These are phyloP conservation scores for Cyclocybe cylindracea DNA, from an alignment of 768 basidiomycete genomes.

Conservation along the genomic window DNA sequence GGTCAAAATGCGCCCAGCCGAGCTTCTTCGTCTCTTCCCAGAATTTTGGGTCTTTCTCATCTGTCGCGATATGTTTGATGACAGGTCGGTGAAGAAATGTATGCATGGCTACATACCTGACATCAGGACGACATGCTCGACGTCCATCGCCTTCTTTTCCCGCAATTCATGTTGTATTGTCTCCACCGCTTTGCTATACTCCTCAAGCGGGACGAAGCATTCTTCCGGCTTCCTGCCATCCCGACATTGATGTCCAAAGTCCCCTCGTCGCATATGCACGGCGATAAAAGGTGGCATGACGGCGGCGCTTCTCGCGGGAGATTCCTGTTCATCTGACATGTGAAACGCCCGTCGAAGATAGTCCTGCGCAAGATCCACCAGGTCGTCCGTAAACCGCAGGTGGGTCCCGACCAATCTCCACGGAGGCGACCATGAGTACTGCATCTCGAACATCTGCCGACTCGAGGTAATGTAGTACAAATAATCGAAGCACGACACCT, in stretches of 20 bases:
- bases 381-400: constrained; percentile 32
- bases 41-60: constrained; percentile 31
- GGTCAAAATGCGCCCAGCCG: constrained; percentile 49
- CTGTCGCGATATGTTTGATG: no score
- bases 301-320: no score
- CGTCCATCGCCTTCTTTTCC: constrained; percentile 27
- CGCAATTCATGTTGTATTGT: constrained; percentile 37
- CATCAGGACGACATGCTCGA: constrained; percentile 42
- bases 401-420: constrained; percentile 41
- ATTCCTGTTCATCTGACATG: no score
- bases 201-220: constrained; percentile 42
- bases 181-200: constrained; percentile 35
- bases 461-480: constrained; percentile 31
- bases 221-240: constrained; percentile 21
- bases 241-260: constrained; percentile 38
- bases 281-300: constrained; percentile 31
- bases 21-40: constrained; percentile 37
- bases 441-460: constrained; percentile 27
- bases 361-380: constrained; percentile 29
- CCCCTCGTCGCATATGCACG: constrained; percentile 47
- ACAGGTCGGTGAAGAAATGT: no score
- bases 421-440: constrained; percentile 37
- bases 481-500: constrained; percentile 34
- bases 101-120: constrained; percentile 29
- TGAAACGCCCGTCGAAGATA: constrained; percentile 21